Evolutionary conservation across 148 eudicot species (phyloP).

Genomic region (Cornus florida): DNA sequence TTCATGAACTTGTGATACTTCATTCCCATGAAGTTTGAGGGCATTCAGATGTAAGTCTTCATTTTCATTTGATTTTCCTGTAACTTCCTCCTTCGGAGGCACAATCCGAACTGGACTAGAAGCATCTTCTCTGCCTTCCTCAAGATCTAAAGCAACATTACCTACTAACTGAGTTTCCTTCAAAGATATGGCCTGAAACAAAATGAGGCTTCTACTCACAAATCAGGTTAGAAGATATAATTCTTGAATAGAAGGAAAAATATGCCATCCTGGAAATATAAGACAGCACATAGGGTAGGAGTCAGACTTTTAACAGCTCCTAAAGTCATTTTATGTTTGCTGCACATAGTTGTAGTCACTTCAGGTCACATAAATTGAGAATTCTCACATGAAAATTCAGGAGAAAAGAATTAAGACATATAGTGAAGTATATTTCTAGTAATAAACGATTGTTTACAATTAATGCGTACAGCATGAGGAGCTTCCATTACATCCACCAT

Average conservation of each 20-base stretch:
- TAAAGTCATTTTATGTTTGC: neutral
- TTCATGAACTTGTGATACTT: conserved; percentile 20
- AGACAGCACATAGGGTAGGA: neutral
- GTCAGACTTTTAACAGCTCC: neutral
- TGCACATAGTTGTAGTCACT: neutral
- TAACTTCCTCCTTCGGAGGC: conserved; percentile 50
- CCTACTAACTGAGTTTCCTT: conserved; percentile 73
- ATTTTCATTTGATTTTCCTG: conserved; percentile 17
- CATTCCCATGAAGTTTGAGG: conserved; percentile 16
- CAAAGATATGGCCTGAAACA: conserved; percentile 72
- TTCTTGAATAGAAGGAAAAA: conserved; percentile 1
- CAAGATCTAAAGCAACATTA: conserved; percentile 55
- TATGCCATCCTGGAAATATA: neutral
- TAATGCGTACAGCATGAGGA: neutral
- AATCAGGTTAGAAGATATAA: neutral
- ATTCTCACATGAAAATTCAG: neutral
- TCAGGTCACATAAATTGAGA: neutral
- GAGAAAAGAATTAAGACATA: too few relatives aligned
- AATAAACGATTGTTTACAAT: too few relatives aligned
- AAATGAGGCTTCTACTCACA: conserved; percentile 8
- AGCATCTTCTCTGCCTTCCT: conserved; percentile 35
- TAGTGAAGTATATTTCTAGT: neutral
- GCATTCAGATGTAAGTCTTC: conserved; percentile 18
- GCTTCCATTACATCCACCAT: neutral
- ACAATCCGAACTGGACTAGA: conserved; percentile 54